Evolutionary conservation across 768 basidiomycete genomes (phyloP), one percentile per base, ranked within the genome.

Genomic region (Leccinum subgranulosum): DNA sequence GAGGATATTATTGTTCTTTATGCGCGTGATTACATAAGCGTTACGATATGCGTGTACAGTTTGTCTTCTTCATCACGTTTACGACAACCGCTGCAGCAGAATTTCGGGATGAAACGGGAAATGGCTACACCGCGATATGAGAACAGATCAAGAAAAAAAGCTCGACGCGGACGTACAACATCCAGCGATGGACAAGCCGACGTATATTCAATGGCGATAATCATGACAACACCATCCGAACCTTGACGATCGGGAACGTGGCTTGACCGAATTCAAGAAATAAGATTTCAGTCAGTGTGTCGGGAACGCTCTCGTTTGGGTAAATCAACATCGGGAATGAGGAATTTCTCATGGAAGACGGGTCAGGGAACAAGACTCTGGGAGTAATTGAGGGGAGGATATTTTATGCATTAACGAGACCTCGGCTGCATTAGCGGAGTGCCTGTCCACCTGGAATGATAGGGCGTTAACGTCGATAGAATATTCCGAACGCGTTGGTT

Each of bases 211-310:
- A n/a, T n/a, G 12, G 75, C 74, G 14, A 76, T 59, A 25, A 75
- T 46, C 39, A 71, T 68, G 4, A 75, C 68, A 8, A 74, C 66
- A 31, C 68, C 66, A 33, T 70, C 65, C 1, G 49, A 0, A 7
- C 67, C 64, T 28, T 53, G 52, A n/a, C 59, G 57, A 6, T 53
- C 56, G 10, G 23, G 23, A 23, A 23, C 23, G 23, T 23, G 23
- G 71, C 75, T n/a, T 64, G 69, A 52, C 59, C 65, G 3, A 70
- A 70, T 45, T 72, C 70, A 4, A 69, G 59, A 49, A 56, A 63
- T 0, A 59, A 50, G 25, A 72, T 62, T 12, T 64, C 36, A 11
- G 61, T 59, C 43, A 45, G 19, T 3, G 43, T 25, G 59, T 58
- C 34, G n/a, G 51, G 45, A 64, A 15, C 19, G 14, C 28, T 48